These are phyloP conservation scores for Nicotiana sylvestris DNA, from an alignment of 257 asterid species.

Conservation along the genomic window DNA sequence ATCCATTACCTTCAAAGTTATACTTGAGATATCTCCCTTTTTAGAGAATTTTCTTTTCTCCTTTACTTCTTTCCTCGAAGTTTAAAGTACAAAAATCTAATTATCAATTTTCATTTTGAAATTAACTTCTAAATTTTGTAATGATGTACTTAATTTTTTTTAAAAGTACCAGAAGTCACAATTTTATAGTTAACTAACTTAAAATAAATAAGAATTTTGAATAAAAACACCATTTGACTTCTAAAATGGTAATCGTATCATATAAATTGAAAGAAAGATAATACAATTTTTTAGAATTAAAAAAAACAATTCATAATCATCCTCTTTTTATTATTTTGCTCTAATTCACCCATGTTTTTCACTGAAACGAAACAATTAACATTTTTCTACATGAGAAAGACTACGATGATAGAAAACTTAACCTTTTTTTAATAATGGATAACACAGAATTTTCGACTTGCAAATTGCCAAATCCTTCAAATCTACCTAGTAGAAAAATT, in stretches of 20 bases:
- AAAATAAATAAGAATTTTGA: neutral
- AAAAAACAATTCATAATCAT: too few species aligned
- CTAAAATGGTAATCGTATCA: neutral
- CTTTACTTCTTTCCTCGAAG: too few species aligned
- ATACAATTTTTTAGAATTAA: too few species aligned
- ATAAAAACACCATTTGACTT: neutral
- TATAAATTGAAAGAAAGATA: neutral
- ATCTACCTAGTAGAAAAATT: neutral
- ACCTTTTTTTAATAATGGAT: neutral
- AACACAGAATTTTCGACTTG: neutral
- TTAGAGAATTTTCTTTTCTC: too few species aligned
- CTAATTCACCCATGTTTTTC: too few species aligned
- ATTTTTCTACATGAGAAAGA: too few species aligned
- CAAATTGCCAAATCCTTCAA: neutral
- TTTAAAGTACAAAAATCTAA: too few species aligned
- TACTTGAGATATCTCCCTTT: too few species aligned
- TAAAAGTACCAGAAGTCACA: neutral
- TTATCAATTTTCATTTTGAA: neutral
- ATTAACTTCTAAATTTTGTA: neutral
- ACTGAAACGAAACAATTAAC: too few species aligned
- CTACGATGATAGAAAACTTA: neutral
- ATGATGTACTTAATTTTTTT: neutral
- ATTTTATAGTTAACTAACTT: neutral
- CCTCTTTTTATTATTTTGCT: too few species aligned
- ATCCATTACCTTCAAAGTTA: too few species aligned